phyloP scores from a whole-genome alignment of 768 basidiomycete genomes.

The Boletus rubroflammeus region DNA sequence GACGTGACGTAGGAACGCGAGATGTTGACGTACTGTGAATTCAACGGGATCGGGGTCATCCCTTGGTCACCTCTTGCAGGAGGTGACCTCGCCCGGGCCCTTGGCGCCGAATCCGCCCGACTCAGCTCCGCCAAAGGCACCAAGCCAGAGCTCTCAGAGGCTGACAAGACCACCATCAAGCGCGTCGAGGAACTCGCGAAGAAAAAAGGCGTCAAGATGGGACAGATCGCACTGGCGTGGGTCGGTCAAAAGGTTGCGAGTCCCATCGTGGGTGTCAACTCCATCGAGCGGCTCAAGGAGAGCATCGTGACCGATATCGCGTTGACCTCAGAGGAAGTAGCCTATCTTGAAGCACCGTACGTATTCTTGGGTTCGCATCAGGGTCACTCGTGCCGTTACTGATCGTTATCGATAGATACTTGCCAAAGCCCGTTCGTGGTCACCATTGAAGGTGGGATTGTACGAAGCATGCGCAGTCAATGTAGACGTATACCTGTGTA shows the following conservation, averaged over 20 bases:
- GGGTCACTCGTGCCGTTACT: neutral
- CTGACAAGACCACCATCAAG: constrained; percentile 34
- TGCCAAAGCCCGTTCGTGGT: constrained; percentile 16
- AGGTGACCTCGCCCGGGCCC: constrained; percentile 39
- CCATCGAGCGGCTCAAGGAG: neutral
- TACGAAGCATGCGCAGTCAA: neutral
- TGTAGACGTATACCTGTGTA: neutral
- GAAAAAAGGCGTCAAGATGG: neutral
- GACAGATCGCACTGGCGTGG: constrained; percentile 35
- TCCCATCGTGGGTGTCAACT: constrained; percentile 42
- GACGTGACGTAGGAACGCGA: constrained; percentile 37
- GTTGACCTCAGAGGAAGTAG: constrained; percentile 25
- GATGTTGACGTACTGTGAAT: constrained; percentile 43
- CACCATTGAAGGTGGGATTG: neutral
- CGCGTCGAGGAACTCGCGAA: constrained; percentile 40
- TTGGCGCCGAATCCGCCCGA: constrained; percentile 26
- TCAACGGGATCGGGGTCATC: constrained; percentile 50
- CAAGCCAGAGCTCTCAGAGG: constrained; percentile 23
- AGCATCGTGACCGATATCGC: neutral
- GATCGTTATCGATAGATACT: neutral
- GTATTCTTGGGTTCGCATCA: neutral
- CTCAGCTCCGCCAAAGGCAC: constrained; percentile 15
- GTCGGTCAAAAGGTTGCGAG: constrained; percentile 37
- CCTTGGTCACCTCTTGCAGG: constrained; percentile 46
- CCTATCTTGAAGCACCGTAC: constrained; percentile 28